Evolutionary conservation across 306 rosid species (phyloP), one percentile per base, ranked within the genome.

Genomic region (Cicer yamashitae): DNA sequence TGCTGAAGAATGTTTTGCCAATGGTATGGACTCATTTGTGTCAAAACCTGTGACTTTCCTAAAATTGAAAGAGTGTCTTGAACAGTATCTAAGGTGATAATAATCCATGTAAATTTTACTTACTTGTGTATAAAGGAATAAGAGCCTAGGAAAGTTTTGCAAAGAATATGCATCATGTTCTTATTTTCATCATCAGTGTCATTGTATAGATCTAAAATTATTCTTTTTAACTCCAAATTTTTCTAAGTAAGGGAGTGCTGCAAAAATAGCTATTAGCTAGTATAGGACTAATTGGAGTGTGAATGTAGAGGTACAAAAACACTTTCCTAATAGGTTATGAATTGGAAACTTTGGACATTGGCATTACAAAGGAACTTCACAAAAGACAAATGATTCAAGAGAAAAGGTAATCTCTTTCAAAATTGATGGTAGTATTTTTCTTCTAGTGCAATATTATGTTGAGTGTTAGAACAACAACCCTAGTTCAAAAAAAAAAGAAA

Each of bases 11-110:
- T 94, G 98, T 61, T 88, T 70, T 71, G 89, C 86, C 80, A 85
- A 88, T 63, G 98, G 98, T 44, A 94, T 94, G 98, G 98, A 94
- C 76, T 88, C 97, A 0, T 94, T 91, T 65, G 93, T 94, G 76
- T 87, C 98, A 47, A 94, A 94, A 84, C 98, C 98, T 8, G 93
- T 94, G 81, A 91, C 93, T 5, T 84, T 90, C 75, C 94, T 81
- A 85, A 91, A 86, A 76, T 74, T 94, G 83, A 91, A 87, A 69
- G 87, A 87, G 11, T 88, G 90, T 77, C 87, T 94, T 4, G 82
- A 88, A 51, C 88, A 86, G 74, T 85, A 88, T 83, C 71, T 91
- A 67, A 67, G 80, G 56, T 74, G 81, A 87, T n/a, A 30, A 30
- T 30, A 3, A 57, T 59, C 81, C 74, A 79, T 91, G 97, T 87